phyloP scores from a whole-genome alignment of 129 eudicot genomes.

The Deinandra increscens region DNA sequence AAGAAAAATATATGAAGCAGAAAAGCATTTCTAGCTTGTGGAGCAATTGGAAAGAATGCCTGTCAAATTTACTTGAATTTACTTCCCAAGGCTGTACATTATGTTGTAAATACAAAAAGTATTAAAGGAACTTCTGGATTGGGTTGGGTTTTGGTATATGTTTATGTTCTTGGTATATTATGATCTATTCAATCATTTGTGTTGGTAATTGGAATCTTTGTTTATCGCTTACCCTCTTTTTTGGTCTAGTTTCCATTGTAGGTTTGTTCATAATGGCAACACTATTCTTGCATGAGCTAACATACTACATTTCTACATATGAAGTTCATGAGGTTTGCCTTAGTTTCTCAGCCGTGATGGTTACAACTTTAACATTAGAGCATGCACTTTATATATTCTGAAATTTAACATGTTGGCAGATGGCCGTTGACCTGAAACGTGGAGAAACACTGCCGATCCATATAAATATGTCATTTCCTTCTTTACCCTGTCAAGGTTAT shows the following conservation, averaged over 20 bases:
- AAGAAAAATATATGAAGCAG: slow-evolving; percentile 1
- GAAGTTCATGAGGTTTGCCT: slow-evolving; percentile 75
- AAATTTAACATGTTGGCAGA: slow-evolving; percentile 47
- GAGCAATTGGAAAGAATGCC: neutral
- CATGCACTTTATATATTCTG: slow-evolving; percentile 7
- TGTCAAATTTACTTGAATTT: neutral
- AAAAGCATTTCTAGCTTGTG: neutral
- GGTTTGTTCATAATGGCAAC: slow-evolving; percentile 91
- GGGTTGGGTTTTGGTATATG: neutral
- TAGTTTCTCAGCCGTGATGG: neutral
- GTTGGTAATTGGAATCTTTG: slow-evolving; percentile 5
- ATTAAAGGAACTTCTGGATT: neutral
- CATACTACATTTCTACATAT: slow-evolving; percentile 75
- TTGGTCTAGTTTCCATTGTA: slow-evolving; percentile 60
- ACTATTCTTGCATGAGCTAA: slow-evolving; percentile 79
- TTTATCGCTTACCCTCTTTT: slow-evolving; percentile 8
- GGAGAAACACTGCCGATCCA: slow-evolving; percentile 98
- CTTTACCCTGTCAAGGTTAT: slow-evolving; percentile 95
- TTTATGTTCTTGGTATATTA: neutral
- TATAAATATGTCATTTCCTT: slow-evolving; percentile 90
- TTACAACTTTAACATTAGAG: neutral
- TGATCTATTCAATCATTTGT: slow-evolving; percentile 1
- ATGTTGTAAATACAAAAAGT: neutral
- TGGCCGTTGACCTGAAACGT: slow-evolving; percentile 93
- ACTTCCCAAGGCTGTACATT: neutral